Percentiles rank a stretch among this genome's conserved stretches.
Conservation (phyloP, 1,284 basidiomycete genomes). For the Cerrena zonata region DNA sequence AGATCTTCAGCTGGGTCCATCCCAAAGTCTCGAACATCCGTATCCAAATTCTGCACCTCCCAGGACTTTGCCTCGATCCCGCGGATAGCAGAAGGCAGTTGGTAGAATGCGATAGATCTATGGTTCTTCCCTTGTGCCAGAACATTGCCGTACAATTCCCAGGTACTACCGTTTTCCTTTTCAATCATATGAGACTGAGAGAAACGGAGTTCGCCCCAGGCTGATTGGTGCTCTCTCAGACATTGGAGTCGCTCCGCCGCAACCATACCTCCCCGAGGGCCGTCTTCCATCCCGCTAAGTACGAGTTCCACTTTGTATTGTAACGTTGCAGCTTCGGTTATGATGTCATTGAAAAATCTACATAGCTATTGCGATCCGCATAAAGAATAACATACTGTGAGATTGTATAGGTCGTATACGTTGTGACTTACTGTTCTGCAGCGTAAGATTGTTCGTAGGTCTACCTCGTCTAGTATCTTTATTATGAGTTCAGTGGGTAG, state of each 20-base stretch:
- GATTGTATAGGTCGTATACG: background rate
- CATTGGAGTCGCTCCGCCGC: constrained; percentile 34
- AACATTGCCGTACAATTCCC: constrained; percentile 60
- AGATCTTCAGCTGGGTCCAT: constrained; percentile 62
- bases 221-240: constrained; percentile 39
- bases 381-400: background rate
- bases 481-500: constrained; percentile 28
- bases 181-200: constrained; percentile 30
- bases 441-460: constrained; percentile 30
- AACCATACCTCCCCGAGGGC: constrained; percentile 25
- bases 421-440: background rate
- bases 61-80: constrained; percentile 44
- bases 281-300: constrained; percentile 43
- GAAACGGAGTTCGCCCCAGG: constrained; percentile 45
- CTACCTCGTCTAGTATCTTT: constrained; percentile 23
- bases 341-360: constrained; percentile 32
- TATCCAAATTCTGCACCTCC: constrained; percentile 36
- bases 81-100: constrained; percentile 45
- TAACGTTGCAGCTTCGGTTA: constrained; percentile 33
- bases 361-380: constrained; percentile 38
- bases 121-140: constrained; percentile 39
- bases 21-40: constrained; percentile 49
- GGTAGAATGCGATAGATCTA: constrained; percentile 37
- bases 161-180: constrained; percentile 31
- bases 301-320: constrained; percentile 53